Conservation (phyloP, 305 asterid genomes). For the Solanum hybrid region DNA sequence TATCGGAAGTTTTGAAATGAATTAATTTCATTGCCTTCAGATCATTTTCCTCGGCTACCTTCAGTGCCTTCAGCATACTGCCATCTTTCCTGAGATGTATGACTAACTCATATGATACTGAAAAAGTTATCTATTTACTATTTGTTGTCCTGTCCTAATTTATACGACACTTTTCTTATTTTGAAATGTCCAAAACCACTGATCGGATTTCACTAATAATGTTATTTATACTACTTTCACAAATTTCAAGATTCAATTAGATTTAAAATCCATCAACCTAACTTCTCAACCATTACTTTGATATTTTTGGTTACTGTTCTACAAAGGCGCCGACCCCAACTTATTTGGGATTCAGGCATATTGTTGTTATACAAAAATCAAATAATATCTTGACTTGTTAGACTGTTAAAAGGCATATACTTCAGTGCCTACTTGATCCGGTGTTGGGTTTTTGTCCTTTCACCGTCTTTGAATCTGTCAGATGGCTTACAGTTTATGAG, state of each 20-base stretch:
- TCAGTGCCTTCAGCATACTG: background rate
- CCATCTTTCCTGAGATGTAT: background rate
- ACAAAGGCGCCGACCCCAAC: background rate
- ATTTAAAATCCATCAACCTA: background rate
- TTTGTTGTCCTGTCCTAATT: background rate
- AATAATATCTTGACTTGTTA: background rate
- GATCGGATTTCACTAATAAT: background rate
- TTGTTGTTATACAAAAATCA: background rate
- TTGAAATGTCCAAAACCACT: background rate
- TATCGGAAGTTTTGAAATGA: background rate
- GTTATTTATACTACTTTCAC: background rate
- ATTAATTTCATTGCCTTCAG: background rate
- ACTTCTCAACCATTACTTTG: background rate
- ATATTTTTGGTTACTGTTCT: background rate
- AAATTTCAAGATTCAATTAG: background rate
- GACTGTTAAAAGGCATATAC: background rate
- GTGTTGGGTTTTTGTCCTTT: background rate
- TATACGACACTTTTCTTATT: background rate
- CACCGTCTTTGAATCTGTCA: background rate
- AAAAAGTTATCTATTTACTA: background rate
- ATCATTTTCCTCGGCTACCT: background rate
- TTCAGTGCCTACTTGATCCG: background rate
- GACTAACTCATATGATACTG: background rate
- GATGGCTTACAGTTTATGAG: background rate
- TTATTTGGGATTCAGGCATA: background rate